Evolutionary conservation across 331 rosid species (phyloP).

Genomic region (Malus hybrid): DNA sequence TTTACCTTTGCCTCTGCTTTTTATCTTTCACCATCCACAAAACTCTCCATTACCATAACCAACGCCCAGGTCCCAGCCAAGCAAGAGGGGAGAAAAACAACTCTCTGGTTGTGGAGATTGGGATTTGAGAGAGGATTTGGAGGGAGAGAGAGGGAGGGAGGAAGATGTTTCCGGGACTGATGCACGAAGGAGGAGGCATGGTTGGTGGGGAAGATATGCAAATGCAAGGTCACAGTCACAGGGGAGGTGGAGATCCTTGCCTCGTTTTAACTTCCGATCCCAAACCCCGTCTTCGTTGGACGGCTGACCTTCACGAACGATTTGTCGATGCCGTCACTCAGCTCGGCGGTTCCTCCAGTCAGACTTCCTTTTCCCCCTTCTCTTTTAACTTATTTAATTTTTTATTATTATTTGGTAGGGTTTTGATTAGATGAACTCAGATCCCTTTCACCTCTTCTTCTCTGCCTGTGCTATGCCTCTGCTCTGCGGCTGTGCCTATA

Average conservation of each 20-base stretch:
- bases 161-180: slow-evolving; percentile 58
- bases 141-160: not conserved
- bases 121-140: not conserved
- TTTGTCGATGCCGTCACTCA: slow-evolving; percentile 92
- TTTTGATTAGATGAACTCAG: not conserved
- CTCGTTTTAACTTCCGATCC: slow-evolving; percentile 95
- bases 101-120: not conserved
- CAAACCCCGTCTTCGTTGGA: slow-evolving; percentile 98
- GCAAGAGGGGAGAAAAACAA: not conserved
- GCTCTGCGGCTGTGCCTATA: not conserved
- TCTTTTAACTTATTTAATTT: not conserved
- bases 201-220: slow-evolving; percentile 42
- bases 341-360: slow-evolving; percentile 91
- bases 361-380: slow-evolving; percentile 15
- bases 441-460: not conserved
- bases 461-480: not conserved
- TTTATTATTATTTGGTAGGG: not conserved
- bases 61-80: not conserved
- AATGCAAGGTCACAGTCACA: slow-evolving; percentile 14
- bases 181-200: slow-evolving; percentile 49
- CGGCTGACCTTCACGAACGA: slow-evolving; percentile 89
- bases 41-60: not conserved
- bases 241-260: slow-evolving; percentile 61
- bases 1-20: not conserved
- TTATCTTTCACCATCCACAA: not conserved